Conservation (phyloP, 139 green algal genomes). For the Asterochloris erici region DNA sequence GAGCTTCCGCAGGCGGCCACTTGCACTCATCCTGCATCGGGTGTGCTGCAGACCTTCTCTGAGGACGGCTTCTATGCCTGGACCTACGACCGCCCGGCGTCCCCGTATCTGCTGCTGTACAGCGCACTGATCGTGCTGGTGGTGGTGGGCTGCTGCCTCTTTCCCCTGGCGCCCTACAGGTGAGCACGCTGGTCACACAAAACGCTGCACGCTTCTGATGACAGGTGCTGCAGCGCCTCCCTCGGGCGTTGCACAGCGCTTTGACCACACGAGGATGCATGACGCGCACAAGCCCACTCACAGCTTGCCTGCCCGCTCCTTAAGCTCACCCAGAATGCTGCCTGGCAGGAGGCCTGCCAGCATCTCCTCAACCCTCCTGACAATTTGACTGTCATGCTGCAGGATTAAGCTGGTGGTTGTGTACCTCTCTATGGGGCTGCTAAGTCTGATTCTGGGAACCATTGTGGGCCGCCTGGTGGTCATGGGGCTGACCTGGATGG, state of each 20-base stretch:
- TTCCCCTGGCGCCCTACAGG: slow-evolving; percentile 40
- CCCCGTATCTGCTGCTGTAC: slow-evolving; percentile 51
- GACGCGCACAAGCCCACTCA: background rate
- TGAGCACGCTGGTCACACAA: background rate
- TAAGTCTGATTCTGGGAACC: slow-evolving; percentile 38
- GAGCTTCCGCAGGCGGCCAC: too few species aligned
- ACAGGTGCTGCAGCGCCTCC: too few species aligned
- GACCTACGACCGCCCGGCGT: slow-evolving; percentile 65
- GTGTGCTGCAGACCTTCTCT: slow-evolving; percentile 38
- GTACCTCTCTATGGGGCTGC: slow-evolving; percentile 57
- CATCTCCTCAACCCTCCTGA: slow-evolving; percentile 60
- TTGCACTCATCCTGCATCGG: too few species aligned
- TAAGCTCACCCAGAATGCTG: too few species aligned
- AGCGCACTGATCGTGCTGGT: slow-evolving; percentile 31
- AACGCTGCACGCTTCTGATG: background rate
- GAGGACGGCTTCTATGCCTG: slow-evolving; percentile 71
- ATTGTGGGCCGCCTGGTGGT: slow-evolving; percentile 53
- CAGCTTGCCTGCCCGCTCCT: too few species aligned
- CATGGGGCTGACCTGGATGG: slow-evolving; percentile 53
- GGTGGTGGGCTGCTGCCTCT: slow-evolving; percentile 33
- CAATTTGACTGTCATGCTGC: slow-evolving; percentile 18
- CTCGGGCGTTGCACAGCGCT: too few species aligned
- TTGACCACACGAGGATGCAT: too few species aligned
- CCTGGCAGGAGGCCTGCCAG: slow-evolving; percentile 36
- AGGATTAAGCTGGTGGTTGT: slow-evolving; percentile 54